Evolutionary conservation across 352 stramenopile genomes (phyloP), one percentile per base, ranked within the genome.

Genomic region (Saprolegnia parasitica): DNA sequence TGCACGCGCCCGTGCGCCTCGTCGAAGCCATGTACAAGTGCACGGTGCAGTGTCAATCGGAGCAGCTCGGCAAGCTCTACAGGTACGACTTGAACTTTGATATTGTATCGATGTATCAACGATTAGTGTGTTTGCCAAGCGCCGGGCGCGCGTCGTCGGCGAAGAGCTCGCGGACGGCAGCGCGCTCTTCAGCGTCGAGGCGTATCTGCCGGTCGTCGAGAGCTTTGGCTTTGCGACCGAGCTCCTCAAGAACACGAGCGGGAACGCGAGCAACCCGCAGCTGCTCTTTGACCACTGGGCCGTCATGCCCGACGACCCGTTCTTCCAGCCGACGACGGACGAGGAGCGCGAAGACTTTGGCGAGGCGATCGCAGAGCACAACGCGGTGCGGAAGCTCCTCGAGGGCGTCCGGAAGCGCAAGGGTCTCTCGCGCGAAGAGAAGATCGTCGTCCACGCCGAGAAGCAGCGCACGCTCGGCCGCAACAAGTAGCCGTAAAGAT

Each of bases 331-430:
- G 29, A 95, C 91, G 56, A 98, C 94, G 1, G 85, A 98, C 70
- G 93, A 98, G 64, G 95, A 99, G 77, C 86, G 95, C 56, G 95
- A 98, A 78, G 96, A 98, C 70, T 98, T 92, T 75, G 95, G 95
- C 45, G 95, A 98, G 77, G 81, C 81, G 39, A 76, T 95, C 15
- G 89, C 93, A 73, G 90, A 94, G 71, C 92, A 96, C 75, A 99
- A 98, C 72, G 91, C 88, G 63, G 95, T 97, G 29, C 80, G 96
- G 57, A 88, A 93, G 56, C 97, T 98, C 74, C 97, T 99, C 72
- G 91, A 98, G 45, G 84, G 87, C 10, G 88, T 98, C 37, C 89
- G 96, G 47, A 96, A 96, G 74, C 83, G 94, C 58, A 99, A 98
- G 73, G 95, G 95, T 0, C 74, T 99, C 47, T 78, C 93, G 26